Conservation (phyloP, 768 basidiomycete species). For the Inosperma sp. region DNA sequence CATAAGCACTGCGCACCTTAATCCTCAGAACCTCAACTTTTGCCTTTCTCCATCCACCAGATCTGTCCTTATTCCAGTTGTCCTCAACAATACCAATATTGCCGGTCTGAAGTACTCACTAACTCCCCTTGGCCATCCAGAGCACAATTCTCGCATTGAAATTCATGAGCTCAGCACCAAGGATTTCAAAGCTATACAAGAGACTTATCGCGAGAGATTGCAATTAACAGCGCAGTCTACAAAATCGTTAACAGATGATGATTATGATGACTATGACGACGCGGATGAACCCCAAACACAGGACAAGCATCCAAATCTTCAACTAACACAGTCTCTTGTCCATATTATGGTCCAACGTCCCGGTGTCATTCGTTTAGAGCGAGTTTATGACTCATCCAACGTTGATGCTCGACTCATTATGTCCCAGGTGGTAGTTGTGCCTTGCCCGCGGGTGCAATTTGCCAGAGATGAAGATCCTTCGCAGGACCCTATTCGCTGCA, state of each 20-base stretch:
- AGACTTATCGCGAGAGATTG: conserved; percentile 48
- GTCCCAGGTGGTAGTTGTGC: conserved; percentile 65
- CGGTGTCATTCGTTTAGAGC: conserved; percentile 69
- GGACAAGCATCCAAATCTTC: conserved; percentile 43
- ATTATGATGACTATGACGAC: conserved; percentile 70
- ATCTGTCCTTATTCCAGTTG: conserved; percentile 68
- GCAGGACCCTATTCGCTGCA: conserved; percentile 54
- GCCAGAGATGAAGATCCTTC: conserved; percentile 35
- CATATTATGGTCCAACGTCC: conserved; percentile 72
- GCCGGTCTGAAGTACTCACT: conserved; percentile 68
- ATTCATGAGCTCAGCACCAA: conserved; percentile 52
- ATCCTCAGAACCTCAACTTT: conserved; percentile 68
- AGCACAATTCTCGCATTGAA: conserved; percentile 41
- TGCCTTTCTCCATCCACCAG: conserved; percentile 57
- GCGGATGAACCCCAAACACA: conserved; percentile 38
- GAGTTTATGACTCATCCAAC: conserved; percentile 63
- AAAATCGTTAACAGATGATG: conserved; percentile 33
- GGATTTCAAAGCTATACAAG: conserved; percentile 66
- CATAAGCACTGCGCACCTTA: conserved; percentile 87
- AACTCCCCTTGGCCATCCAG: conserved; percentile 52
- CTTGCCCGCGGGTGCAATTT: conserved; percentile 79
- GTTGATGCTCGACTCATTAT: conserved; percentile 71
- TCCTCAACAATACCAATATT: conserved; percentile 88
- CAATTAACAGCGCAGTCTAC: conserved; percentile 40
- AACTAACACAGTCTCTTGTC: conserved; percentile 68